Percentiles rank a stretch among this genome's conserved stretches.
Conservation (phyloP, 768 basidiomycete genomes). For the Infundibulicybe gibba region DNA sequence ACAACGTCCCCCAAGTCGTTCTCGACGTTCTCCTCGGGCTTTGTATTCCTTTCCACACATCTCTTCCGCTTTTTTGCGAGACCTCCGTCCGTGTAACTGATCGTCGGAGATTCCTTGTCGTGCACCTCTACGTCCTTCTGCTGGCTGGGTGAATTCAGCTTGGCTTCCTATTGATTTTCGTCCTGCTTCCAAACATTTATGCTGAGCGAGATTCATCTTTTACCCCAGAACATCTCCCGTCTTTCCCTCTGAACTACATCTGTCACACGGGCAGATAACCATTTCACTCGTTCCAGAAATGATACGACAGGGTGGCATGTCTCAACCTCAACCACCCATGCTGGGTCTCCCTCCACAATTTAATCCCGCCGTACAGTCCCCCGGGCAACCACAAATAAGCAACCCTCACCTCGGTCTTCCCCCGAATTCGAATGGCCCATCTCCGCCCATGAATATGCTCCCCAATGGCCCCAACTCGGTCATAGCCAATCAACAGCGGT, state of each 20-base stretch:
- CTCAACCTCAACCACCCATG: slow-evolving; percentile 33
- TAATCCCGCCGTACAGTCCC: slow-evolving; percentile 35
- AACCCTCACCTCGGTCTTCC: slow-evolving; percentile 26
- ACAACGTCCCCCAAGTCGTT: not conserved
- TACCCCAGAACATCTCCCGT: slow-evolving; percentile 1
- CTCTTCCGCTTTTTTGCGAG: slow-evolving; percentile 7
- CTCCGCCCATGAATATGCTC: slow-evolving; percentile 36
- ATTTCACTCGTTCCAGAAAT: slow-evolving; percentile 38
- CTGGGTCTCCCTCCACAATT: slow-evolving; percentile 28
- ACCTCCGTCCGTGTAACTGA: slow-evolving; percentile 6
- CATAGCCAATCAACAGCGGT: slow-evolving; percentile 20
- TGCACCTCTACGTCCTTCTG: slow-evolving; percentile 10
- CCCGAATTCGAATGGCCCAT: slow-evolving; percentile 22
- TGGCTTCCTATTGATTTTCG: slow-evolving; percentile 1
- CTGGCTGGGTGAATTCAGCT: slow-evolving; percentile 12
- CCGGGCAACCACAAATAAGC: slow-evolving; percentile 24
- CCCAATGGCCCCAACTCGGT: slow-evolving; percentile 21
- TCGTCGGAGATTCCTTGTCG: slow-evolving; percentile 17
- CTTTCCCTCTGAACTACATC: slow-evolving; percentile 3
- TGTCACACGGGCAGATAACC: slow-evolving; percentile 3
- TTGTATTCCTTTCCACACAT: slow-evolving; percentile 2
- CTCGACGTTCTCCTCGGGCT: slow-evolving; percentile 14
- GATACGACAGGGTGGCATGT: slow-evolving; percentile 39
- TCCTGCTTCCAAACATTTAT: slow-evolving; percentile 10
- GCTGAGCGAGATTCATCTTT: slow-evolving; percentile 9